Conservation (phyloP, 2,329 filamentous ascomycete species). For the Diplodia corticola region DNA sequence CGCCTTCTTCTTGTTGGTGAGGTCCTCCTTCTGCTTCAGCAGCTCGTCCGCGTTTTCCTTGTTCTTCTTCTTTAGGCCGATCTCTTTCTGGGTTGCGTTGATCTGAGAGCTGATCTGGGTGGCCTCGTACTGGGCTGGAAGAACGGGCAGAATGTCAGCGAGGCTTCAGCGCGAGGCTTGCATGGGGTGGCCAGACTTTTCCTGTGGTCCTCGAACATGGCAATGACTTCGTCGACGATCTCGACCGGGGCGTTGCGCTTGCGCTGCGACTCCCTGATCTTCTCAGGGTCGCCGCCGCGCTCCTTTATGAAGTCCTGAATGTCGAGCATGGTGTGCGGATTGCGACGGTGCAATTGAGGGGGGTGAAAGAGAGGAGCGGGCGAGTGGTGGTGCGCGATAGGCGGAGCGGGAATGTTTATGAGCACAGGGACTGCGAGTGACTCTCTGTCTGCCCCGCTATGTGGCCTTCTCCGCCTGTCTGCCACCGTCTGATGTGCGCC, state of each 20-base stretch:
- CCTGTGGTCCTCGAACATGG: constrained; percentile 81
- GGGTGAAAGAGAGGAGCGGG: background rate
- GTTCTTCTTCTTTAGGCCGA: constrained; percentile 88
- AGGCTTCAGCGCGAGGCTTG: background rate
- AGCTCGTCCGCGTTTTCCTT: constrained; percentile 86
- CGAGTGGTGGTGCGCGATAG: background rate
- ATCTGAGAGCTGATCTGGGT: constrained; percentile 81
- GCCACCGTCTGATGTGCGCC: background rate
- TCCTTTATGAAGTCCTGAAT: constrained; percentile 63
- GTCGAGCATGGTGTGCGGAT: constrained; percentile 40
- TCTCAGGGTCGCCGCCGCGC: constrained; percentile 86
- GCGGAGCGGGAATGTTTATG: constrained; percentile 14
- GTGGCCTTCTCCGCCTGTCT: constrained; percentile 9
- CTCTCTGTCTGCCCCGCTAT: constrained; percentile 21
- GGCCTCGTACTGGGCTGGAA: constrained; percentile 68
- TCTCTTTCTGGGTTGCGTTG: constrained; percentile 86
- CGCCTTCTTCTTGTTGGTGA: constrained; percentile 81
- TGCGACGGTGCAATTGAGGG: background rate
- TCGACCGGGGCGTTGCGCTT: constrained; percentile 78
- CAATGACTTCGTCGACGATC: constrained; percentile 87
- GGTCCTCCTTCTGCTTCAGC: constrained; percentile 71
- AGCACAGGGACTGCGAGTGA: background rate
- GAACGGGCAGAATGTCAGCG: background rate
- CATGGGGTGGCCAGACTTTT: constrained; percentile 56
- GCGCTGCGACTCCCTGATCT: constrained; percentile 88